phyloP scores from a whole-genome alignment of 495 filamentous ascomycete species.

The Chaetomium cochliodes region DNA sequence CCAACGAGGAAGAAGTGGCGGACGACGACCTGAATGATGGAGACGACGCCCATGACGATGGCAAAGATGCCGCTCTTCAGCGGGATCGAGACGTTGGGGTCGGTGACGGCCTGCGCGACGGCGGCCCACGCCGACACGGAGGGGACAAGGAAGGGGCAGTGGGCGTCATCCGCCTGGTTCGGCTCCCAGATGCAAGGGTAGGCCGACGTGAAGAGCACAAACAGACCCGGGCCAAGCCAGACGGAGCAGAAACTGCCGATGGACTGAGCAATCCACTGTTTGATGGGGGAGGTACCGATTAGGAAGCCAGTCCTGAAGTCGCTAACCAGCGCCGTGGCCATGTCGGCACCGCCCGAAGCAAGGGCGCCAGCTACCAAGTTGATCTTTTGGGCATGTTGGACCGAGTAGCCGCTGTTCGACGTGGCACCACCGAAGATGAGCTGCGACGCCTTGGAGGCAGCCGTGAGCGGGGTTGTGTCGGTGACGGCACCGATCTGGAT shows the following conservation, averaged over 20 bases:
- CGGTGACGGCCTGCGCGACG: constrained; percentile 62
- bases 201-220: constrained; percentile 61
- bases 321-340: constrained; percentile 53
- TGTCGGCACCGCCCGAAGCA: constrained; percentile 57
- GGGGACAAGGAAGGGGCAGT: constrained; percentile 58
- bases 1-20: constrained; percentile 57
- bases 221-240: constrained; percentile 63
- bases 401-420: constrained; percentile 44
- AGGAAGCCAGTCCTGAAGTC: constrained; percentile 67
- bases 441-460: constrained; percentile 66
- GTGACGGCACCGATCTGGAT: constrained; percentile 64
- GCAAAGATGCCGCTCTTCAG: constrained; percentile 55
- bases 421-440: constrained; percentile 64
- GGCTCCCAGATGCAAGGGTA: constrained; percentile 59
- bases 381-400: constrained; percentile 54
- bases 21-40: constrained; percentile 52
- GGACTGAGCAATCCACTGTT: constrained; percentile 64
- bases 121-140: constrained; percentile 67
- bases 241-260: constrained; percentile 60
- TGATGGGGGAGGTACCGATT: constrained; percentile 58
- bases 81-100: constrained; percentile 57
- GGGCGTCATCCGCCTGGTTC: constrained; percentile 23
- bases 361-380: constrained; percentile 64
- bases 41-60: constrained; percentile 54
- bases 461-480: constrained; percentile 63